phyloP scores from a whole-genome alignment of 169 alveolate species.

The Eimeria necatrix region DNA sequence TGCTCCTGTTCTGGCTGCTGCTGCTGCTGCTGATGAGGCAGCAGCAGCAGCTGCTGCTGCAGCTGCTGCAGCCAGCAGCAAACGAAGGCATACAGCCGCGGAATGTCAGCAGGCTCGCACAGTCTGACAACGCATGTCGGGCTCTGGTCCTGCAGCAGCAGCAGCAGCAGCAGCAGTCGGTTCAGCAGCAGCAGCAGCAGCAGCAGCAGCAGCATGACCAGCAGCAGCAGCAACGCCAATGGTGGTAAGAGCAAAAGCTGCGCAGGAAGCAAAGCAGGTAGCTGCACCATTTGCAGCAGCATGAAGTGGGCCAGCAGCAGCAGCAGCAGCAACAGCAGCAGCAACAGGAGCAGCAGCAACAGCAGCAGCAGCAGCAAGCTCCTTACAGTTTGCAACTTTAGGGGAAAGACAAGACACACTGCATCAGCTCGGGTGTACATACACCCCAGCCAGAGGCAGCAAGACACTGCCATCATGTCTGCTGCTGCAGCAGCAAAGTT shows the following conservation, averaged over 20 bases:
- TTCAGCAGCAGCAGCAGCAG: neutral
- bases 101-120: neutral
- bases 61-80: constrained; percentile 32
- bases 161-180: neutral
- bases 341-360: neutral
- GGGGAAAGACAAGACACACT: neutral
- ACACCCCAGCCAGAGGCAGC: constrained; percentile 17
- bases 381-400: neutral
- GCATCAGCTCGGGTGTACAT: constrained; percentile 7
- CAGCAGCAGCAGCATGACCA: neutral
- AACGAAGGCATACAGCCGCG: constrained; percentile 24
- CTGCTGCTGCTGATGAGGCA: neutral
- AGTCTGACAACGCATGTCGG: neutral
- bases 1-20: neutral
- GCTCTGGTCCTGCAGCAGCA: neutral
- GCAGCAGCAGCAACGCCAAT: constrained; percentile 1
- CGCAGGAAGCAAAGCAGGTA: neutral
- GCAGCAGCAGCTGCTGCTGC: constrained; percentile 31
- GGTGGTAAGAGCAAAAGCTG: neutral
- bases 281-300: neutral
- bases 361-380: neutral
- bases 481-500: neutral
- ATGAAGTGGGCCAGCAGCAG: neutral
- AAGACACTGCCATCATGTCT: neutral
- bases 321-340: constrained; percentile 4